phyloP scores from a whole-genome alignment of 345 rosid genomes.

The Acer saccharum region DNA sequence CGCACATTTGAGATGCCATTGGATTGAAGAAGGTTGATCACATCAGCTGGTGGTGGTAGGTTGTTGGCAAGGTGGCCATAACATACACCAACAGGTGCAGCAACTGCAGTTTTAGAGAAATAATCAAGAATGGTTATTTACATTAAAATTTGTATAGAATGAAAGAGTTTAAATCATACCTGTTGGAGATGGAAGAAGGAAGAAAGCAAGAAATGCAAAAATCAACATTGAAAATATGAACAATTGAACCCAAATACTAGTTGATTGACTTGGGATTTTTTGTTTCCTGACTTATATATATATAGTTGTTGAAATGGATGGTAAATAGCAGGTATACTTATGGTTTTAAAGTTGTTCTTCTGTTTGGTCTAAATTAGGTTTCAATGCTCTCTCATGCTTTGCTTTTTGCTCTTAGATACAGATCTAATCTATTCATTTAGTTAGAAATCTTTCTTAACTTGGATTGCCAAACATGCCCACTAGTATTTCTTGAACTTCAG shows the following conservation, averaged over 20 bases:
- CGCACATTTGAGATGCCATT: slow-evolving; percentile 35
- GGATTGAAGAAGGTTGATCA: slow-evolving; percentile 27
- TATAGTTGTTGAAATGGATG: not conserved
- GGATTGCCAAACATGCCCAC: not conserved
- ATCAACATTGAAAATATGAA: slow-evolving; percentile 9
- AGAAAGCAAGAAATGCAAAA: slow-evolving; percentile 5
- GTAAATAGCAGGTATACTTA: not conserved
- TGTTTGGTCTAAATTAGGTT: not conserved
- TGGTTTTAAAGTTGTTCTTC: not conserved
- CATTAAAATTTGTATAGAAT: not conserved
- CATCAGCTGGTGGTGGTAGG: slow-evolving; percentile 29
- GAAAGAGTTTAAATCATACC: not conserved
- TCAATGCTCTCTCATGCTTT: slow-evolving; percentile 7
- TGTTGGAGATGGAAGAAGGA: slow-evolving; percentile 13
- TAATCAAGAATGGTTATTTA: not conserved
- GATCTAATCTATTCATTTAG: not conserved
- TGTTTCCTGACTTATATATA: not conserved
- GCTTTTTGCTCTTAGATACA: not conserved
- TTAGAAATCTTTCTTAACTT: not conserved
- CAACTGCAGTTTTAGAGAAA: slow-evolving; percentile 21
- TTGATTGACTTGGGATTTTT: not conserved
- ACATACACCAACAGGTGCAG: slow-evolving; percentile 40
- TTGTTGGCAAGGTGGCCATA: slow-evolving; percentile 40
- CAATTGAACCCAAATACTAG: not conserved
- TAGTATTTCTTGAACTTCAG: not conserved